Base-by-base conservation (phyloP, 2,329 filamentous ascomycete species). In the Apiospora koreana region DNA sequence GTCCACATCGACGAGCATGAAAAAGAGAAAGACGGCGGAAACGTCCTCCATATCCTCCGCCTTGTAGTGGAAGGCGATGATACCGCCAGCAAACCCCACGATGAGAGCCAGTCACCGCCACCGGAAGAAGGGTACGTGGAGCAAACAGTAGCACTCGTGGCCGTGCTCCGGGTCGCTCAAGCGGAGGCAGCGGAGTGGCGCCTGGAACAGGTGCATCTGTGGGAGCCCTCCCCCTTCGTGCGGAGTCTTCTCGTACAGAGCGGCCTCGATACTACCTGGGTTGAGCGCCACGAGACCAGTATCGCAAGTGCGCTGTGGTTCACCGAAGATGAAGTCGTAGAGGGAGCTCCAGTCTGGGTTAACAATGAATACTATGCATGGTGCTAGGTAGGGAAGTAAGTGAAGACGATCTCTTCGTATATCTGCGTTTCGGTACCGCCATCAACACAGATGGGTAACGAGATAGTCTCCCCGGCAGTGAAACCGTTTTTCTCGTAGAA, bases 291-390 rank as follows among this genome's bases (percentile, higher is more conserved):
- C 69, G 82, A 80, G 66, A 86, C 91, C 68, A 93, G 91, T 78
- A 92, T 95, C 71, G 84, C 92, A 0, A 92, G 91, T 75, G 77
- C 95, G 79, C 88, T 87, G 81, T 94, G 92, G 92, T 92, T 92
- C 76, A 82, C 79, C 0, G 83, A 87, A 31, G 81, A 94, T 8
- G 88, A 93, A 67, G 14, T 23, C 14, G 23, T 31, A 10, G 28
- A 58, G 16, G 50, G 21, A 10, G 28, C 28, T n/a, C 16, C 28
- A 10, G 16, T 35, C 18, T 95, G 93, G 93, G 81, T 93, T 67
- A 88, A 85, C 16, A 94, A 93, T 76, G 92, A 95, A 81, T 94
- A 94, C 82, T 94, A 88, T 81, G 92, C 85, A 0, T 95, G 93
- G 93, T 94, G 91, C 78, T 95, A 78, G 25, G 50, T 31, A 58